Base-by-base conservation (phyloP, 225 moss, liverwort and hornwort species). In the Marchantia paleacea region DNA sequence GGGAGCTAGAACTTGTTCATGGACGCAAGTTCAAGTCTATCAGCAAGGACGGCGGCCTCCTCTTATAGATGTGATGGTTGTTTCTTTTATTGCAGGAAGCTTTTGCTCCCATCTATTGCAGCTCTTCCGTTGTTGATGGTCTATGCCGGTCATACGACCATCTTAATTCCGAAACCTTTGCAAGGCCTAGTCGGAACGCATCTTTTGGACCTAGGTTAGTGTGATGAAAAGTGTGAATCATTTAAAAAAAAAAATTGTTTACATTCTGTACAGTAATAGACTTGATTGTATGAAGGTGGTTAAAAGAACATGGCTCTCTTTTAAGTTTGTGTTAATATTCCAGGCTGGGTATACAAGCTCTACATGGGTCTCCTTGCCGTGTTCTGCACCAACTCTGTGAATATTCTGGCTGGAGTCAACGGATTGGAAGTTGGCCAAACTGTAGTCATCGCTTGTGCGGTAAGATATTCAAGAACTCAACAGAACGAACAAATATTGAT, bases 371-470 rank as follows among this genome's bases (percentile, higher is more conserved):
- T 92, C 65, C 29, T 99, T 58, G 94, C 95, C 67, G 95, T 99
- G 55, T 99, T 99, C 83, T 99, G 95, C 90, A 95, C 95, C 83
- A 99, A 99, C 47, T 99, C 99, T 69, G 83, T 99, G 62, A 99
- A 99, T 81, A 99, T 99, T 74, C 89, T 92, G 82, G 99, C 99
- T 78, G 99, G 99, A 80, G 94, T 99, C 79, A 95, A 99, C 87
- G 99, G 99, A 67, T 76, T 95, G 83, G 99, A 95, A 90, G 95
- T 95, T 39, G 99, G 99, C 20, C 95, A 99, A 82, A 92, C 92
- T 85, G 88, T 99, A 28, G 83, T 95, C 54, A 99, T 95, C 75
- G 90, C 92, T 60, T 93, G 92, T 91, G 96, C 96, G 80, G 96
- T 96, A 87, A 31, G 94, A 77, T 10, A 11, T 4, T 16, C 12